Conservation (phyloP, 1,139 yeast species). For the Torulaspora pretoriensis region DNA sequence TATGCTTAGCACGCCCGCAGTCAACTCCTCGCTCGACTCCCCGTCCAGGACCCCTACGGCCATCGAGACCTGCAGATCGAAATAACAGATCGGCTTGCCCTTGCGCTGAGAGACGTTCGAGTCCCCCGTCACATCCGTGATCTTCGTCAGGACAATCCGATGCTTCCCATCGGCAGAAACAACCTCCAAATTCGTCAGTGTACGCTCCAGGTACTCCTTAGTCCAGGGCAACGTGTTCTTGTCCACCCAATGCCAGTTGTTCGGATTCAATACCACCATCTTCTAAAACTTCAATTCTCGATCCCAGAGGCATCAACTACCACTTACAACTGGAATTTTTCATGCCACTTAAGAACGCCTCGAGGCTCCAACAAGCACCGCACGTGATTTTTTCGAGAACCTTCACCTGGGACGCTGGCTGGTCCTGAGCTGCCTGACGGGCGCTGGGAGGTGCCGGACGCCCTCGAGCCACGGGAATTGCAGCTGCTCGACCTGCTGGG, state of each 20-base stretch:
- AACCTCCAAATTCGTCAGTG: slow-evolving; percentile 41
- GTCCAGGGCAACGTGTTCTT: slow-evolving; percentile 78
- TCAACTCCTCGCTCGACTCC: slow-evolving; percentile 32
- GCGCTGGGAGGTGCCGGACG: slow-evolving; percentile 19
- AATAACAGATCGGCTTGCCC: slow-evolving; percentile 72
- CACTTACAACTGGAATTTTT: neutral
- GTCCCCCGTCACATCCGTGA: slow-evolving; percentile 58
- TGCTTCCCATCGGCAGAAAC: slow-evolving; percentile 40
- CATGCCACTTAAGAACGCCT: slow-evolving; percentile 5
- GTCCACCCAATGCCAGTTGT: slow-evolving; percentile 89
- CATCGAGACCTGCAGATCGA: slow-evolving; percentile 56
- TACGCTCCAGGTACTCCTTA: slow-evolving; percentile 49
- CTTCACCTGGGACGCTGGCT: slow-evolving; percentile 13
- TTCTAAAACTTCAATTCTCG: neutral
- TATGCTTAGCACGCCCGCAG: slow-evolving; percentile 43
- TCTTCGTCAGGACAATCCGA: slow-evolving; percentile 36
- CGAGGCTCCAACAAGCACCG: neutral
- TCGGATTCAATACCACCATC: slow-evolving; percentile 80
- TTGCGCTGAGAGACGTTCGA: slow-evolving; percentile 80
- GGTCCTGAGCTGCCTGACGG: slow-evolving; percentile 19
- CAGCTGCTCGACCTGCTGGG: slow-evolving; percentile 17
- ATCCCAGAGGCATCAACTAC: neutral
- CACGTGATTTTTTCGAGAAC: slow-evolving; percentile 3
- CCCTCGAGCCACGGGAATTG: slow-evolving; percentile 30
- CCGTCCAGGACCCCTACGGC: slow-evolving; percentile 39